Base-by-base conservation (phyloP, 2,329 filamentous ascomycete species). In the Pyrenophora tritici-repentis region DNA sequence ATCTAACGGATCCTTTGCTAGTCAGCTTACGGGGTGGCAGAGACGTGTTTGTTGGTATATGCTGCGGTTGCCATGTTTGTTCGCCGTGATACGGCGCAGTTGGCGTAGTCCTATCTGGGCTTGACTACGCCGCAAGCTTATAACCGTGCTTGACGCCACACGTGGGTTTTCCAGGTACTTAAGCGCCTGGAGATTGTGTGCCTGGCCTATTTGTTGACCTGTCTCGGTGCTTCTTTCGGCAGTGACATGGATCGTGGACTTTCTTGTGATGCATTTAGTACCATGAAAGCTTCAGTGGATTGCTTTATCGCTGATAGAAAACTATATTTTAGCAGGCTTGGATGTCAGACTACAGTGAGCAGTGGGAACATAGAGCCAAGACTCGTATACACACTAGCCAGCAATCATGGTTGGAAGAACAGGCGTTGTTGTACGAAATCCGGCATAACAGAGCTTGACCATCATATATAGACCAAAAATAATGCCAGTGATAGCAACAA, bases 91-190 rank as follows among this genome's bases (percentile, higher is more conserved):
- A 24, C 26, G 38, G 39, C 46, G 32, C 39, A 43, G 39, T 32
- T 14, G 9, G 31, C 26, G 20, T 16, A 33, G 47, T 29, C 20
- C 34, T 50, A 40, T 40, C 31, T 39, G 8, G 14, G 17, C 9
- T 22, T 26, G 26, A 37, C 48, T 14, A 32, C 48, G 43, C 48
- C 48, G 35, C 29, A 39, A 17, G 29, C 36, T 38, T 14, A 26
- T 39, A 31, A 12, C 34, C 34, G 34, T 38, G 33, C 29, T 43
- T 26, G 26, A 36, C 33, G 43, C 49, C 33, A 29, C 43, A 47
- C 43, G 32, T 52, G 49, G 49, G 42, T 42, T 17, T 31, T 31
- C 26, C 9, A 31, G 47, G 33, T 44, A 38, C 16, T 44, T 44
- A 43, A 49, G 50, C 50, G 45, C 50, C 35, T 14, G 32, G 10